Conservation (phyloP, 2,329 filamentous ascomycete species). For the Aspergillus vadensis region DNA sequence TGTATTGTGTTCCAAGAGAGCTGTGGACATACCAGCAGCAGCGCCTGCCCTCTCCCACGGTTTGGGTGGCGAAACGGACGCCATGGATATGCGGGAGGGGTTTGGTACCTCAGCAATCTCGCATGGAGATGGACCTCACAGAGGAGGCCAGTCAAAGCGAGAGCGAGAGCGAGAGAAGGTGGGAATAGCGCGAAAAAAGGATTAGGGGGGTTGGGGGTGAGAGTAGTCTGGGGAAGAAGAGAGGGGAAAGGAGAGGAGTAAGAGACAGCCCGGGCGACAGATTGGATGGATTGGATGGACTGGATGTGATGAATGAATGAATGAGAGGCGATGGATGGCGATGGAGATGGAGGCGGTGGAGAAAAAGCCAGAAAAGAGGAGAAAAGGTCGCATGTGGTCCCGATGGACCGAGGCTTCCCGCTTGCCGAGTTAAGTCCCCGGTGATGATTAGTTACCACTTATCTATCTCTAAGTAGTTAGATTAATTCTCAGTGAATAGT, state of each 20-base stretch:
- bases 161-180: neutral
- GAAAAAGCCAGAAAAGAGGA: constrained; percentile 12
- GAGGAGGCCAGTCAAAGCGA: constrained; percentile 6
- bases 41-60: constrained; percentile 87
- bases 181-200: neutral
- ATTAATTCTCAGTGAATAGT: neutral
- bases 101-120: constrained; percentile 26
- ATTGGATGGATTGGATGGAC: constrained; percentile 15
- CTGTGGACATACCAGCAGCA: constrained; percentile 52
- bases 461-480: neutral
- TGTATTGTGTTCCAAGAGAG: neutral
- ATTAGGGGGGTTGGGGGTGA: constrained; percentile 6
- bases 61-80: constrained; percentile 81
- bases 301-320: constrained; percentile 11
- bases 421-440: neutral
- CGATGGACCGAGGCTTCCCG: neutral
- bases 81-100: constrained; percentile 47
- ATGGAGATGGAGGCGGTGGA: constrained; percentile 22
- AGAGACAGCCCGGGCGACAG: constrained; percentile 8
- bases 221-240: constrained; percentile 1
- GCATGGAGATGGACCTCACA: constrained; percentile 30
- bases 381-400: constrained; percentile 23
- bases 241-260: constrained; percentile 13
- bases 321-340: neutral
- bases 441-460: neutral